Percentiles rank a stretch among this genome's conserved stretches.
Evolutionary conservation across 352 stramenopile genomes (phyloP).

Genomic region (Plasmopara muralis): DNA sequence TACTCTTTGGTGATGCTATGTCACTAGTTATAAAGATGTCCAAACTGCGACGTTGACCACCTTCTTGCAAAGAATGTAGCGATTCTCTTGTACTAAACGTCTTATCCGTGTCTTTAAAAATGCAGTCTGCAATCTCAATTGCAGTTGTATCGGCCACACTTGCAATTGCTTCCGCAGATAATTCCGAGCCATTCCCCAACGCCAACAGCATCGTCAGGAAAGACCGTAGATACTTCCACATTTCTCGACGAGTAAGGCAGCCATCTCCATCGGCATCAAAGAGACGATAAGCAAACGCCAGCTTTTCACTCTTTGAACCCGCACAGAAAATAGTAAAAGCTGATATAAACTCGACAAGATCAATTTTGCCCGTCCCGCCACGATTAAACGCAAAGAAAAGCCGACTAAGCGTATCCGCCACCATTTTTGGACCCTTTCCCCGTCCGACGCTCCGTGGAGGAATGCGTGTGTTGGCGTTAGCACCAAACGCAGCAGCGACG

Average conservation of each 20-base stretch:
- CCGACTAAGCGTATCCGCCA: slow-evolving; percentile 59
- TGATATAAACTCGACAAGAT: slow-evolving; percentile 88
- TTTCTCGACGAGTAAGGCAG: slow-evolving; percentile 85
- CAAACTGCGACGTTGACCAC: slow-evolving; percentile 46
- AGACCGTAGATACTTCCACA: slow-evolving; percentile 90
- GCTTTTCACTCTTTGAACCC: slow-evolving; percentile 94
- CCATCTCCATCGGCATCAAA: slow-evolving; percentile 90
- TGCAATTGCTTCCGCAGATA: slow-evolving; percentile 75
- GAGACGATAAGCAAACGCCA: slow-evolving; percentile 84
- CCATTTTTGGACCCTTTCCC: slow-evolving; percentile 72
- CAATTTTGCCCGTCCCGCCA: slow-evolving; percentile 75
- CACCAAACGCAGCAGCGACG: slow-evolving; percentile 55
- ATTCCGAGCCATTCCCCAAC: slow-evolving; percentile 84
- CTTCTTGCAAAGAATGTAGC: slow-evolving; percentile 17
- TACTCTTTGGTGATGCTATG: slow-evolving; percentile 28
- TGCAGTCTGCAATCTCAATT: slow-evolving; percentile 74
- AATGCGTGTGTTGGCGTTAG: slow-evolving; percentile 49
- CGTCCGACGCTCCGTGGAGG: slow-evolving; percentile 53
- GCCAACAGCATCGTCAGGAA: slow-evolving; percentile 94
- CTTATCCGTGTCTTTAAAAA: slow-evolving; percentile 82
- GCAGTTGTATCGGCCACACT: slow-evolving; percentile 74
- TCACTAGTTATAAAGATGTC: slow-evolving; percentile 46
- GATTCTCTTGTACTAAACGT: slow-evolving; percentile 52
- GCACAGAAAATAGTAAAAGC: slow-evolving; percentile 91
- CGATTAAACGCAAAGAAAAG: slow-evolving; percentile 87